phyloP scores from a whole-genome alignment of 768 basidiomycete genomes.

The Psilocybe cyanescens region DNA sequence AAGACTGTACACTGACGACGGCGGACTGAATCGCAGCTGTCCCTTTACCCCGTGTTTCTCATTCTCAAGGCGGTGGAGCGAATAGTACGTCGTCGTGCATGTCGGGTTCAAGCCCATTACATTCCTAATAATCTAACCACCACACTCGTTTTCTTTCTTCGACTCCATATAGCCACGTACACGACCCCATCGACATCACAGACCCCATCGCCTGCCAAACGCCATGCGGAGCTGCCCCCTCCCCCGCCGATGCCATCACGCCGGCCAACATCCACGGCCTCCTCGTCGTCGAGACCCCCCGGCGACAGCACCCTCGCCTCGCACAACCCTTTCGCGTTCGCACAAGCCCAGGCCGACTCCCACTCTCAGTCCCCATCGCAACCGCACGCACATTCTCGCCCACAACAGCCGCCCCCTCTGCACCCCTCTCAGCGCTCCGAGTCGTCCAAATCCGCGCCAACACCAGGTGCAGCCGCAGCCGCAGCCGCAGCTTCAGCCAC shows the following conservation, averaged over 20 bases:
- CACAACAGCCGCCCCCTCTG: slow-evolving; percentile 25
- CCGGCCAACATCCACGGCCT: slow-evolving; percentile 1
- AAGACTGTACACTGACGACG: background rate
- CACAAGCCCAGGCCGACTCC: no score
- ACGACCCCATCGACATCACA: slow-evolving; percentile 21
- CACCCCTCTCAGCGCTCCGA: slow-evolving; percentile 31
- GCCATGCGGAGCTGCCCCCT: slow-evolving; percentile 17
- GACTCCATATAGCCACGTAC: background rate
- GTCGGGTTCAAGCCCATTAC: background rate
- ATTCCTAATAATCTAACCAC: background rate
- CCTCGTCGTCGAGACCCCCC: slow-evolving; percentile 9
- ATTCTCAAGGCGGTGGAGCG: background rate
- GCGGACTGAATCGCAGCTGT: background rate
- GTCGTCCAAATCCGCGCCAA: slow-evolving; percentile 11
- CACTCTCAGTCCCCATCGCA: no score
- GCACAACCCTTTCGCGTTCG: background rate
- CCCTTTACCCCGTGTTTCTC: background rate
- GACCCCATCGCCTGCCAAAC: slow-evolving; percentile 28
- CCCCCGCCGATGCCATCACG: slow-evolving; percentile 25
- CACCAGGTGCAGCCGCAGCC: background rate
- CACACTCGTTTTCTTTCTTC: no score
- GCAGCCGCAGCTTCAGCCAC: background rate
- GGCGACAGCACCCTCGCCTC: slow-evolving; percentile 2
- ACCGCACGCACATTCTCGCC: slow-evolving; percentile 3
- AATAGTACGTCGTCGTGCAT: background rate